phyloP scores from a whole-genome alignment of 495 filamentous ascomycete genomes.

The Penicillium verhagenii region DNA sequence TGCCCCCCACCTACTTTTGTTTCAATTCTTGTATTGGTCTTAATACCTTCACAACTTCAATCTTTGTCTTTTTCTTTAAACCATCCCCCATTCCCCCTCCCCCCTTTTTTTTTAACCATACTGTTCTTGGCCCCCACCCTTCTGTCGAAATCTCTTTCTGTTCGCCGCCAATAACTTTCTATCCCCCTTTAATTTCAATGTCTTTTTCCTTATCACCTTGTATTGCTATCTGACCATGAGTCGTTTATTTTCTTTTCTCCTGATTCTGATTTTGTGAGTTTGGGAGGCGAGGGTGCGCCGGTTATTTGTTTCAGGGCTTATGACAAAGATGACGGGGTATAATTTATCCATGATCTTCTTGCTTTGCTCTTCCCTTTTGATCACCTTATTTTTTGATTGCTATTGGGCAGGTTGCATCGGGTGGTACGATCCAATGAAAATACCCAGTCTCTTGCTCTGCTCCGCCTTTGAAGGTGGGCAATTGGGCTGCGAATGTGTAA shows the following conservation, averaged over 20 bases:
- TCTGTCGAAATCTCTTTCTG: slow-evolving; percentile 26
- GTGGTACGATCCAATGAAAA: slow-evolving; percentile 21
- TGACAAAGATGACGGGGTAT: not conserved
- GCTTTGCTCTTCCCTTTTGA: slow-evolving; percentile 11
- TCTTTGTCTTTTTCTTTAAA: slow-evolving; percentile 27
- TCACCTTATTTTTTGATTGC: slow-evolving; percentile 16
- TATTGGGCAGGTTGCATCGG: slow-evolving; percentile 22
- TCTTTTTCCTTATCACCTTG: slow-evolving; percentile 33
- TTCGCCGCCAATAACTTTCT: slow-evolving; percentile 17
- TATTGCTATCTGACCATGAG: slow-evolving; percentile 49
- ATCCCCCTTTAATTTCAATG: slow-evolving; percentile 31
- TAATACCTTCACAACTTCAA: slow-evolving; percentile 24
- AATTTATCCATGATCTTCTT: not conserved
- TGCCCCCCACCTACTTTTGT: slow-evolving; percentile 9
- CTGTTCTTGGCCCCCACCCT: slow-evolving; percentile 14
- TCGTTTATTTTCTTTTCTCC: slow-evolving; percentile 23
- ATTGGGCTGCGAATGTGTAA: slow-evolving; percentile 22
- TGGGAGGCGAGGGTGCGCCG: slow-evolving; percentile 6
- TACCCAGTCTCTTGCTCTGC: slow-evolving; percentile 15
- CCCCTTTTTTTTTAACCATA: slow-evolving; percentile 20
- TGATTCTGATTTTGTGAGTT: slow-evolving; percentile 16
- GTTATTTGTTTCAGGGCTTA: slow-evolving; percentile 3
- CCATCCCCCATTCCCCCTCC: slow-evolving; percentile 12
- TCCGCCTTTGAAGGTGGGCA: slow-evolving; percentile 16
- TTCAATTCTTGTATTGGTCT: slow-evolving; percentile 36